phyloP scores from a whole-genome alignment of 2,329 filamentous ascomycete genomes.

The Fusarium metavorans region DNA sequence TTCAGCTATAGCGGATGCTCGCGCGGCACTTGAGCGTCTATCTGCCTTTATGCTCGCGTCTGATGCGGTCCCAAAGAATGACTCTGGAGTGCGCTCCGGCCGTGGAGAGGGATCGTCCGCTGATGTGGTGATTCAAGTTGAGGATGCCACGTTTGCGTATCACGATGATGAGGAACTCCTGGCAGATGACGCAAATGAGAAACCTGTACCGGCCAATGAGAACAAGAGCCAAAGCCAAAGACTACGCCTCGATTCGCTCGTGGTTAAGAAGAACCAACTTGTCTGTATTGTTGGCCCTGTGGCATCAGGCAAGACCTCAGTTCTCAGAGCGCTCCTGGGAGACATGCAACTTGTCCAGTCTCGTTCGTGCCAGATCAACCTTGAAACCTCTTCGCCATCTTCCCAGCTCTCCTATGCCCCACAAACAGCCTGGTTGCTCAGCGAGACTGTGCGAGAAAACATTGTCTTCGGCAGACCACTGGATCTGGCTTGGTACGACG shows the following conservation, averaged over 20 bases:
- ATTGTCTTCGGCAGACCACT: slow-evolving; percentile 18
- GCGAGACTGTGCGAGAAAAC: slow-evolving; percentile 22
- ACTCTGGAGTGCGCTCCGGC: not conserved
- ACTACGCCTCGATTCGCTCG: not conserved
- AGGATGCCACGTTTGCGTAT: slow-evolving; percentile 15
- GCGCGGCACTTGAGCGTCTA: slow-evolving; percentile 19
- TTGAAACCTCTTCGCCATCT: not conserved
- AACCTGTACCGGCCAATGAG: not conserved
- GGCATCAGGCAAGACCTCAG: slow-evolving; percentile 21
- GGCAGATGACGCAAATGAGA: not conserved
- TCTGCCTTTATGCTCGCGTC: slow-evolving; percentile 21
- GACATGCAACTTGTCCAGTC: slow-evolving; percentile 23
- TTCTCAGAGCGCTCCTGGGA: slow-evolving; percentile 10
- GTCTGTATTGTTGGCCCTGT: slow-evolving; percentile 22
- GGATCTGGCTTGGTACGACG: slow-evolving; percentile 15
- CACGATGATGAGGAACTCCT: slow-evolving; percentile 18
- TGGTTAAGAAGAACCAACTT: slow-evolving; percentile 4
- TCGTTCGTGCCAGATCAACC: not conserved
- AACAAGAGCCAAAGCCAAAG: not conserved
- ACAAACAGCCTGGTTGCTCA: slow-evolving; percentile 22
- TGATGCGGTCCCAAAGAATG: not conserved
- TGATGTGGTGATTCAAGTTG: not conserved
- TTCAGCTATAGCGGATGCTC: slow-evolving; percentile 22
- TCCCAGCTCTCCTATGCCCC: slow-evolving; percentile 20
- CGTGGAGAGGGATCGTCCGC: not conserved